phyloP scores from a whole-genome alignment of 495 filamentous ascomycete genomes.

The Talaromyces stipitatus region DNA sequence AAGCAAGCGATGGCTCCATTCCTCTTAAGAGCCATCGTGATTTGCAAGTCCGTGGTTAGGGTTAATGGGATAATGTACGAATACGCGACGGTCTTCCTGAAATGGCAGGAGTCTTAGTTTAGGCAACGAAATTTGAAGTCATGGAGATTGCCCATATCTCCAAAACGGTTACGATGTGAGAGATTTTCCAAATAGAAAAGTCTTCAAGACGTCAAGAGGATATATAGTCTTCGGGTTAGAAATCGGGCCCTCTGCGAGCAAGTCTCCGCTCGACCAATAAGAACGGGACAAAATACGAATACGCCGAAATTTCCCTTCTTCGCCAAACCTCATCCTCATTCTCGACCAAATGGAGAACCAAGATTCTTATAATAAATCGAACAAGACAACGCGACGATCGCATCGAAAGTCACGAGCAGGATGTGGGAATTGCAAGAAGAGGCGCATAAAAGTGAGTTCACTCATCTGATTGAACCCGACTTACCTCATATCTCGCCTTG shows the following conservation, averaged over 20 bases:
- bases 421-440: constrained; percentile 49
- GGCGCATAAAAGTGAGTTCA: constrained; percentile 44
- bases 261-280: background rate
- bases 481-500: too few species aligned
- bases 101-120: background rate
- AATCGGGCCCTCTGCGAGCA: too few species aligned
- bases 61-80: background rate
- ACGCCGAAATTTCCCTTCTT: background rate
- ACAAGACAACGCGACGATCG: constrained; percentile 17
- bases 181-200: background rate
- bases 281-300: background rate
- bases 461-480: too few species aligned
- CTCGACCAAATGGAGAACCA: background rate
- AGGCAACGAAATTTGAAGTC: background rate
- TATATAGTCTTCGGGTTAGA: too few species aligned
- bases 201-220: background rate
- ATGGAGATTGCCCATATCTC: background rate
- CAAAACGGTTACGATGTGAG: background rate
- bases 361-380: background rate
- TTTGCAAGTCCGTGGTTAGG: background rate
- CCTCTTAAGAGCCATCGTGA: background rate
- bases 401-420: constrained; percentile 52
- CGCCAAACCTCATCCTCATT: background rate
- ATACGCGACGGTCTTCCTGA: background rate
- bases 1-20: background rate